Evolutionary conservation across 2,329 filamentous ascomycete species (phyloP), one percentile per base, ranked within the genome.

Genomic region (Pseudogymnoascus sp.): DNA sequence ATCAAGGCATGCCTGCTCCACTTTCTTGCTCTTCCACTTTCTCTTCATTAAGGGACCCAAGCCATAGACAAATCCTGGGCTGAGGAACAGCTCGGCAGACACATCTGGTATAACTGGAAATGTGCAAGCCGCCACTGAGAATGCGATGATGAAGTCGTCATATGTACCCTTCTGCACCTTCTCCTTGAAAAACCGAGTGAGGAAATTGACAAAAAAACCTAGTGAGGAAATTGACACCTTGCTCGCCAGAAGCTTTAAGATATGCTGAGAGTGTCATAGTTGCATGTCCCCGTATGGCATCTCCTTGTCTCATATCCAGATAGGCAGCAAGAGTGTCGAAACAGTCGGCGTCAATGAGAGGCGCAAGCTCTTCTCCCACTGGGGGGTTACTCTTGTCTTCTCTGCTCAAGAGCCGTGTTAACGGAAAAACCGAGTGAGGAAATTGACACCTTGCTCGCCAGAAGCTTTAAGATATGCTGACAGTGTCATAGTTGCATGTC

Each of bases 71-170:
- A 99, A 97, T 2, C 91, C 91, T 67, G 96, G 91, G 37, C 87
- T 92, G 63, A 97, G 82, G 73, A 99, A 97, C 38, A 97, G 80
- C 64, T 86, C 81, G 2, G 90, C 82, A 1, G 88, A 90, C 45
- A 90, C 82, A 62, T 87, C 83, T 2, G 91, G 89, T 2, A 90
- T 85, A 61, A 99, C 83, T 1, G 94, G 92, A 72, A 99, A 99
- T 7, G 95, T 84, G 21, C 87, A 85, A 1, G 92, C 86, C 5
- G 92, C 91, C n/a, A 92, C 92, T 61, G 92, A 97, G 73, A 97
- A 97, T 5, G 92, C 92, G 59, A 94, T 81, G 62, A 96, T 91
- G 67, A 95, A 85, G 74, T 96, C 91, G 70, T 97, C 92, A 66
- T 92, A 90, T 23, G 89, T 93, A 61, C 87, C 87, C 66, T 88